These are phyloP conservation scores for Solanum piurae DNA, from an alignment of 257 asterid species.

Conservation along the genomic window DNA sequence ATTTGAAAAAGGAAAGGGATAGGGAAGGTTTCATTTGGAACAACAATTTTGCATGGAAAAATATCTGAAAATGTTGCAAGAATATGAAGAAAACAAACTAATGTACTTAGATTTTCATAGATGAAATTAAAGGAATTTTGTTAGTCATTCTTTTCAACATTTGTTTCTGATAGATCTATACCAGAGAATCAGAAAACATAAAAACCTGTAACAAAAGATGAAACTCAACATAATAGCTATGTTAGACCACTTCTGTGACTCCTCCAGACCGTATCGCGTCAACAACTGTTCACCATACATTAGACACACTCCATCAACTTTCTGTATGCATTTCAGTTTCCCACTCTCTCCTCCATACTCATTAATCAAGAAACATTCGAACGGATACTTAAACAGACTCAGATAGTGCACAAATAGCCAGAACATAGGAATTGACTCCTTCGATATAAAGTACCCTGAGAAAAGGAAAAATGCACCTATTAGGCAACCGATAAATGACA, in stretches of 20 bases:
- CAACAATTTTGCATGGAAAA: neutral
- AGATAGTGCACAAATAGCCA: conserved; percentile 62
- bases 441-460: conserved; percentile 63
- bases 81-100: neutral
- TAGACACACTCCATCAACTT: conserved; percentile 33
- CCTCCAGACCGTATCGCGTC: conserved; percentile 39
- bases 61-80: neutral
- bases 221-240: conserved; percentile 43
- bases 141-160: neutral
- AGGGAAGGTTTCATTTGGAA: neutral
- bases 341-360: conserved; percentile 62
- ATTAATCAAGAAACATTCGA: conserved; percentile 64
- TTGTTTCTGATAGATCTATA: conserved; percentile 29
- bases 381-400: conserved; percentile 74
- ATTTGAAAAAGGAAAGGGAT: neutral
- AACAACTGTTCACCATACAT: conserved; percentile 41
- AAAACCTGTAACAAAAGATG: conserved; percentile 42
- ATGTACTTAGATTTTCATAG: neutral
- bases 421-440: conserved; percentile 45
- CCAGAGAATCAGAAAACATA: conserved; percentile 44
- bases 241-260: conserved; percentile 56
- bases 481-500: conserved; percentile 40
- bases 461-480: conserved; percentile 73
- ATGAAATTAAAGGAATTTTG: neutral
- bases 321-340: conserved; percentile 38